Evolutionary conservation across 139 green algal genomes (phyloP), one percentile per base, ranked within the genome.

Genomic region (Picochlorum costavermella): DNA sequence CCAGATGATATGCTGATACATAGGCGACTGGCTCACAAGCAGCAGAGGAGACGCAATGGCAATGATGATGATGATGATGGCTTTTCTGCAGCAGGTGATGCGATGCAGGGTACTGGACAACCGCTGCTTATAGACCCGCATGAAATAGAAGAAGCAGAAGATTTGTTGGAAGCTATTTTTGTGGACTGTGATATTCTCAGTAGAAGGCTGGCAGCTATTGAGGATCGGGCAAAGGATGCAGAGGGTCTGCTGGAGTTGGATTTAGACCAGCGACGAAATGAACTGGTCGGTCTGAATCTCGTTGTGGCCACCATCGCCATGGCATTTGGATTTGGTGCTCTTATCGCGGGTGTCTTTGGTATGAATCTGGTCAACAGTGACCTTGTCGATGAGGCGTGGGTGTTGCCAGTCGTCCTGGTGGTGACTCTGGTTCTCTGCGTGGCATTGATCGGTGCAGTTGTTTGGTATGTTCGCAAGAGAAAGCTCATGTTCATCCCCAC

Each of bases 201-300:
- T 45, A 60, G 64, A 14, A 60, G 75, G 9, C 29, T 81, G 60
- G 48, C 56, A n/a, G 14, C 45, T 31, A 14, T 77, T 17, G 60
- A 72, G 9, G 70, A 75, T 56, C 60, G 56, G 17, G 68, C 67
- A 10, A 56, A 75, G 14, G 70, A 61, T 16, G 63, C 46, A 4
- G 76, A 82, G 56, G 74, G 73, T 49, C 30, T 75, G 9, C 63
- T 82, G 6, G 63, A 73, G 10, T 69, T 82, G 16, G 56, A 81
- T 44, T 37, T 82, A 25, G 75, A 82, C 43, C 73, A 81, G 33
- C 45, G 64, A 16, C 37, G 58, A 11, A 82, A 82, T 64, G 72
- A 82, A 53, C 55, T 82, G 44, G 73, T 82, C 3, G 75, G 67
- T 16, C 50, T 75, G 6, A 75, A 82, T 36, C 67, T 82, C 14